Conservation (phyloP, 1,284 basidiomycete species). For the Ganoderma lucidum region DNA sequence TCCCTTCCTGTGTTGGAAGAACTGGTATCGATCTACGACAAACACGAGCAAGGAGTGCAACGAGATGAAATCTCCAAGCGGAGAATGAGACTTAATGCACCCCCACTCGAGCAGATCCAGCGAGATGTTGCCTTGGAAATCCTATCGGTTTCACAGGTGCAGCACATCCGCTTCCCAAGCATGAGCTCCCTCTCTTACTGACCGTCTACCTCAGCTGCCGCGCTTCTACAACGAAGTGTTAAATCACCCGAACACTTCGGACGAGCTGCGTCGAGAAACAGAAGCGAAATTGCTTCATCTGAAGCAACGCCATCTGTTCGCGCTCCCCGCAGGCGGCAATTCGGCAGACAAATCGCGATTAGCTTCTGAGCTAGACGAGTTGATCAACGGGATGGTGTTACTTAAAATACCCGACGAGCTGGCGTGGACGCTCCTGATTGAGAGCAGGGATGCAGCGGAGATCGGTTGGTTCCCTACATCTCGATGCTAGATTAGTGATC, state of each 20-base stretch:
- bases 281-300: constrained; percentile 77
- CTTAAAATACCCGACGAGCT: constrained; percentile 78
- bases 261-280: constrained; percentile 71
- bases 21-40: constrained; percentile 65
- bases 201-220: constrained; percentile 59
- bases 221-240: constrained; percentile 76
- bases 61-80: constrained; percentile 79
- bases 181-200: constrained; percentile 5
- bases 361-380: constrained; percentile 69
- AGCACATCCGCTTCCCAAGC: constrained; percentile 17
- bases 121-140: constrained; percentile 74
- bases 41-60: constrained; percentile 62
- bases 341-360: constrained; percentile 56
- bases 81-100: constrained; percentile 76
- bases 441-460: constrained; percentile 76
- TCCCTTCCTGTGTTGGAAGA: constrained; percentile 75
- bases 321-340: constrained; percentile 56
- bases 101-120: constrained; percentile 71
- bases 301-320: constrained; percentile 64
- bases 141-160: constrained; percentile 65
- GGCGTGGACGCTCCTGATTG: constrained; percentile 84
- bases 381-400: constrained; percentile 78
- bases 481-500: constrained; percentile 5
- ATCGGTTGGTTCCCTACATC: constrained; percentile 59
- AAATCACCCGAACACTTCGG: constrained; percentile 79